Base-by-base conservation (phyloP, 371 early-diverging fungal genomes). In the Zopfochytrium polystomum region DNA sequence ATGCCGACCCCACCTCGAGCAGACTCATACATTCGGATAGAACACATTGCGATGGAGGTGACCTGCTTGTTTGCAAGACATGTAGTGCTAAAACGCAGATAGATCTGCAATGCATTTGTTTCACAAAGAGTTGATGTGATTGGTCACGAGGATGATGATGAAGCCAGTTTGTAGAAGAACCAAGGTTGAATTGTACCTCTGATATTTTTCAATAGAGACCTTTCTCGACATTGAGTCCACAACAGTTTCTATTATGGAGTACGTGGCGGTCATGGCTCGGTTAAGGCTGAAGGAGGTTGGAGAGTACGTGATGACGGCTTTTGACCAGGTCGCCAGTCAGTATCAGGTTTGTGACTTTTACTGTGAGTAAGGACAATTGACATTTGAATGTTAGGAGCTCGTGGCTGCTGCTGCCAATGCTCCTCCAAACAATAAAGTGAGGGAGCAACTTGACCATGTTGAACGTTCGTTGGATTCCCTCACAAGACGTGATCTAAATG, bases 231-330 rank as follows among this genome's bases (percentile, higher is more conserved):
- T 85, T 49, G 89, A 88, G 56, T 89, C 90, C 9, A 71, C 78
- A 0, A 63, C 91, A 32, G 61, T 87, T 18, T 80, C 82, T 26
- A 85, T 85, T n/a, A 63, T 92, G 55, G 86, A 86, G 47, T 80
- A 83, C 74, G 74, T 90, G 38, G 85, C 90, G 13, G 81, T 78
- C 20, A 85, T 91, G 52, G 86, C 87, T 1, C 86, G 93, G 27
- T 79, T 85, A 23, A 79, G 83, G 65, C 92, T 92, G 67, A 81
- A 77, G 42, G 80, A 80, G 9, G 82, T 85, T 6, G 80, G 80
- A 32, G 74, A 77, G 2, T 76, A 76, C 6, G 52, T 92, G 15
- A 67, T 81, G 3, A 62, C 75, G 22, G 60, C 82, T 11, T 84
- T 90, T 68, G 82, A 90, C 53, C 80, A 79, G 7, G 79, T 88